Evolutionary conservation across 202 grass and related monocot species (phyloP).

Genomic region (Cymbopogon flexuosus): DNA sequence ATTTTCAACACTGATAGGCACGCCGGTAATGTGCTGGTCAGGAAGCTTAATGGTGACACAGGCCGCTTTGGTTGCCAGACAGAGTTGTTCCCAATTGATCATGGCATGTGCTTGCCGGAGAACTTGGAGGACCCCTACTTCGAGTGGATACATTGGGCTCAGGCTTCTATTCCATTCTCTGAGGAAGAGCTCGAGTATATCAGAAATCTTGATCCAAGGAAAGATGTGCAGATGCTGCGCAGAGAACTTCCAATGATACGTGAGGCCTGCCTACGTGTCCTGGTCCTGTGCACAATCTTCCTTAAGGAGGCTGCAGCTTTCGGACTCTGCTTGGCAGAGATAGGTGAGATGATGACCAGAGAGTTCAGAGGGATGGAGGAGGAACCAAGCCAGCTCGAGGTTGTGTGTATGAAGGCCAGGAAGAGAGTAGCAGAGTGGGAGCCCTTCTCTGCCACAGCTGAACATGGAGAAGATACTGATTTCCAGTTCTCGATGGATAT

Average conservation of each 20-base stretch:
- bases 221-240: slow-evolving; percentile 53
- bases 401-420: slow-evolving; percentile 74
- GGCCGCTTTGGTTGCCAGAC: slow-evolving; percentile 64
- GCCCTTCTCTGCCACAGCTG: slow-evolving; percentile 25
- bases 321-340: slow-evolving; percentile 73
- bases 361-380: slow-evolving; percentile 69
- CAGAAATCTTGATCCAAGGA: slow-evolving; percentile 53
- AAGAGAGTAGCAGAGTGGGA: slow-evolving; percentile 59
- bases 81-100: slow-evolving; percentile 83
- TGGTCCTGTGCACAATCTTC: slow-evolving; percentile 73
- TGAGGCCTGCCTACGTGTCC: slow-evolving; percentile 68
- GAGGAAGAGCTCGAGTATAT: slow-evolving; percentile 85
- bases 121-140: slow-evolving; percentile 92
- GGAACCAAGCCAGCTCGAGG: slow-evolving; percentile 77
- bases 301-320: slow-evolving; percentile 65
- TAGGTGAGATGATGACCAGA: slow-evolving; percentile 88
- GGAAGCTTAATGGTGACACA: slow-evolving; percentile 50
- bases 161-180: slow-evolving; percentile 66
- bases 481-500: slow-evolving; percentile 65
- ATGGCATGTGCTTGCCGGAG: slow-evolving; percentile 79
- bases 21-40: slow-evolving; percentile 71
- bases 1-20: slow-evolving; percentile 94
- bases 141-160: slow-evolving; percentile 93
- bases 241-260: slow-evolving; percentile 73
- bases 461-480: slow-evolving; percentile 45